phyloP scores from a whole-genome alignment of 2,329 filamentous ascomycete genomes.

The Huntiella moniliformis region DNA sequence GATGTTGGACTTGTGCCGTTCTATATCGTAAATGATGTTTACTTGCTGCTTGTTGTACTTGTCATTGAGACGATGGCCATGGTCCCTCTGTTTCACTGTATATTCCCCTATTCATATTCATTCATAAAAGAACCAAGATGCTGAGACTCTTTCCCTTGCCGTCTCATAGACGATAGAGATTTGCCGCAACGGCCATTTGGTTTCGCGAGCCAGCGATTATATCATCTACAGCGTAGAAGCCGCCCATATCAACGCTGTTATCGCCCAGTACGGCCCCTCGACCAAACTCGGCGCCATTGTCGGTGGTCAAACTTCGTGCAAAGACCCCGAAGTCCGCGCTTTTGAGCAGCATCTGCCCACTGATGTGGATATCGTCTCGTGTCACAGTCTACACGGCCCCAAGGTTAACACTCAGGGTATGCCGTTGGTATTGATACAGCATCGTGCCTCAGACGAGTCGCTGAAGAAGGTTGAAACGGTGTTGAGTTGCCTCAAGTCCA shows the following conservation, averaged over 20 bases:
- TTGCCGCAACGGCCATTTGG: constrained; percentile 81
- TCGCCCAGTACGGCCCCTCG: constrained; percentile 77
- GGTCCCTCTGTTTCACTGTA: too few species aligned
- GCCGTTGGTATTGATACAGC: constrained; percentile 82
- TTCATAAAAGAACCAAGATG: constrained; percentile 17
- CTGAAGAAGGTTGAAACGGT: constrained; percentile 64
- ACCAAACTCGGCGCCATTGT: constrained; percentile 92
- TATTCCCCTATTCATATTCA: too few species aligned
- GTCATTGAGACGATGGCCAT: too few species aligned
- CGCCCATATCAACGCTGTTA: constrained; percentile 70
- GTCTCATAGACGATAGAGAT: constrained; percentile 54
- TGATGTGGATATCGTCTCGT: constrained; percentile 87
- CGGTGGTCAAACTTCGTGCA: constrained; percentile 94
- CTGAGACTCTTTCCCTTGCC: constrained; percentile 31
- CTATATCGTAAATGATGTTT: constrained; percentile 9
- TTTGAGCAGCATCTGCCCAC: constrained; percentile 75
- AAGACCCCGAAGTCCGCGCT: constrained; percentile 84
- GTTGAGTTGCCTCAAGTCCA: constrained; percentile 66
- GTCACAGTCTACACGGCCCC: constrained; percentile 90
- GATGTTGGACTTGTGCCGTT: too few species aligned
- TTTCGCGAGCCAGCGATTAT: constrained; percentile 91
- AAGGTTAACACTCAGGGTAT: constrained; percentile 76
- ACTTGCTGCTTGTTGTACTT: too few species aligned
- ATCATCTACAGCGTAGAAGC: constrained; percentile 98
- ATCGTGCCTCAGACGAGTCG: constrained; percentile 62